Base-by-base conservation (phyloP, 2,329 filamentous ascomycete genomes). In the Acrodontium crateriforme region DNA sequence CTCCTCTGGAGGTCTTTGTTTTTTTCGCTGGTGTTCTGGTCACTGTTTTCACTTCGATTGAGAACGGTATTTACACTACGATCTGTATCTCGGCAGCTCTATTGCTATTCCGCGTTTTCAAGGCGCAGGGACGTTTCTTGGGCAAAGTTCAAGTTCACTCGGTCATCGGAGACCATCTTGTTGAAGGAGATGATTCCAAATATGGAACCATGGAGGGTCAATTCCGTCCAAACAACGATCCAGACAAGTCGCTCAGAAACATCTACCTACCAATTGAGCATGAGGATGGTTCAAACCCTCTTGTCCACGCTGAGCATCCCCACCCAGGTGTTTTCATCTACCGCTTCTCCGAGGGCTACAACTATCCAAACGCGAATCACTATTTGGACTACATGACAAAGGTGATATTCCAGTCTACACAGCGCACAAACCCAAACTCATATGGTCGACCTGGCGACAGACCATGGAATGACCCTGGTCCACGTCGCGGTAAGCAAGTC, bases 311-410 rank as follows among this genome's bases (percentile, higher is more conserved):
- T n/a, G 66, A 80, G 36, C 72, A 72, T 30, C 85, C 89, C 1
- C 82, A 89, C 45, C 87, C 87, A 0, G 89, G 89, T 28, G 69
- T 98, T 40, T 92, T 95, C 57, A 92, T 95, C 47, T 95, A 92
- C 60, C 75, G 87, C 24, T 94, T 93, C 55, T 74, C 79, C 0
- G 87, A 95, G 58, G 82, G 85, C 23, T 93, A 92, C 65, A 92
- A 89, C 57, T 98, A 95, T 47, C 83, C 87, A 35, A 98, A 93
- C 44, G 84, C 84, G 12, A 82, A 82, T 46, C 76, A 82, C 50
- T 84, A 91, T 39, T 71, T 93, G 31, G 84, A 94, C 46, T 71
- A 82, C 46, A 49, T 65, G 26, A 47, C 59, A 9, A 38, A 52
- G 3, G 43, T 47, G 5, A 59, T 63, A n/a, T 60, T 64, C 37